phyloP scores from a whole-genome alignment of 2,329 filamentous ascomycete genomes.

The Chaetoscypha palmicola region DNA sequence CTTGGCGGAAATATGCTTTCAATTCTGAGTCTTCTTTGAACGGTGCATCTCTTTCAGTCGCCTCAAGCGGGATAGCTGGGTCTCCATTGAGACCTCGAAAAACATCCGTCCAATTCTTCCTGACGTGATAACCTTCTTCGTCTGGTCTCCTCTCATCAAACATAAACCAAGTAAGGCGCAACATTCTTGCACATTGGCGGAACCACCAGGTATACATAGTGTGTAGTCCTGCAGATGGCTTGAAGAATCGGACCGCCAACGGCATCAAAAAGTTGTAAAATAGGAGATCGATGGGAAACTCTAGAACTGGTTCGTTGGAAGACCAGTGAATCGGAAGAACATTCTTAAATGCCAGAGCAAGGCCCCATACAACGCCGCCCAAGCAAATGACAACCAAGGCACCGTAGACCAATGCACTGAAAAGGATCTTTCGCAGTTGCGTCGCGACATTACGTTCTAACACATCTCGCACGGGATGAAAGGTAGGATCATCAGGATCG shows the following conservation, averaged over 20 bases:
- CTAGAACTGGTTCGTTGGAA: slow-evolving; percentile 82
- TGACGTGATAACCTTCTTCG: slow-evolving; percentile 66
- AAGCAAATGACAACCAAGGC: slow-evolving; percentile 87
- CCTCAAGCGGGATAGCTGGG: slow-evolving; percentile 11
- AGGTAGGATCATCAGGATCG: slow-evolving; percentile 95
- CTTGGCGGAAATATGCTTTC: slow-evolving; percentile 49
- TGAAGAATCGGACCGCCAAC: slow-evolving; percentile 73
- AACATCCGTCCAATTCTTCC: slow-evolving; percentile 53
- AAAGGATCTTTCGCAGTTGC: slow-evolving; percentile 91
- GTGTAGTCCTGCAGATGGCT: slow-evolving; percentile 77
- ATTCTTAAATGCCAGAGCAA: slow-evolving; percentile 58
- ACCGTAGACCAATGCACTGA: slow-evolving; percentile 93
- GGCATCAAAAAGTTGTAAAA: slow-evolving; percentile 98
- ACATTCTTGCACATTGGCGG: slow-evolving; percentile 67
- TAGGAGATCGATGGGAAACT: slow-evolving; percentile 88
- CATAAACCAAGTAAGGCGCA: slow-evolving; percentile 86
- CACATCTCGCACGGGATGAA: slow-evolving; percentile 94
- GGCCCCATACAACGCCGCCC: slow-evolving; percentile 91
- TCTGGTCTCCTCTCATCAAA: slow-evolving; percentile 77
- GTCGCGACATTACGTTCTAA: slow-evolving; percentile 87
- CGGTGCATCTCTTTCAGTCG: slow-evolving; percentile 29
- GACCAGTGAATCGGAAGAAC: slow-evolving; percentile 91
- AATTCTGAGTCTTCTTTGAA: slow-evolving; percentile 40
- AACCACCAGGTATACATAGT: slow-evolving; percentile 96
- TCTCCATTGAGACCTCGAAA: slow-evolving; percentile 38